A percentile compares a stretch with the other conserved stretches of the same genome.
phyloP scores from a whole-genome alignment of 1,284 basidiomycete genomes.

The Lentinus polychrous region DNA sequence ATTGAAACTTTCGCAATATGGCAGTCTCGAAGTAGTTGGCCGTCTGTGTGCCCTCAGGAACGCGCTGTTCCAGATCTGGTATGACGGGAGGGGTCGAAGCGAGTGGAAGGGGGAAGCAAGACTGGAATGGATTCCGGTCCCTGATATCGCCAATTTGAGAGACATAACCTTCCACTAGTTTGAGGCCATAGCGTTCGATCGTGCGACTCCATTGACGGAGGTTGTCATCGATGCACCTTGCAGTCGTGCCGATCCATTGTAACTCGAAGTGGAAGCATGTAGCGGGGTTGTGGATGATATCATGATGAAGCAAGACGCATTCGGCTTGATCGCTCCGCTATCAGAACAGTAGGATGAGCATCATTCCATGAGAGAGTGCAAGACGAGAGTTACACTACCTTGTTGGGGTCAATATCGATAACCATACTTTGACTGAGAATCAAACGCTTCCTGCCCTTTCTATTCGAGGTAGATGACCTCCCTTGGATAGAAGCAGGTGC shows the following conservation, averaged over 20 bases:
- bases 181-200: constrained; percentile 88
- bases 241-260: constrained; percentile 95
- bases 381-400: constrained; percentile 35
- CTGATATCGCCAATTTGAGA: constrained; percentile 81
- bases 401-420: constrained; percentile 79
- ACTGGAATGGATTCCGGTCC: constrained; percentile 82
- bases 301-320: constrained; percentile 82
- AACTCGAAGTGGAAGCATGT: constrained; percentile 95
- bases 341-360: background rate
- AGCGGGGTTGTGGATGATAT: constrained; percentile 86
- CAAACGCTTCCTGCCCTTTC: constrained; percentile 53
- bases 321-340: constrained; percentile 85
- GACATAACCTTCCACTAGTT: constrained; percentile 89
- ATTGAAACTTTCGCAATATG: constrained; percentile 70
- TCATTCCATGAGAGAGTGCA: background rate
- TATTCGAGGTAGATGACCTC: constrained; percentile 31
- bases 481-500: constrained; percentile 33
- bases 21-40: constrained; percentile 78
- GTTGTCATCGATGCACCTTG: constrained; percentile 91
- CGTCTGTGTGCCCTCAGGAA: constrained; percentile 53
- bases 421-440: constrained; percentile 84
- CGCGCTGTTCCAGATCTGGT: constrained; percentile 56
- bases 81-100: constrained; percentile 67
- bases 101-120: constrained; percentile 77
- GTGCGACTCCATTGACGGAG: constrained; percentile 80